These are phyloP conservation scores for California macrophylla DNA, from an alignment of 441 rosid species.

Conservation along the genomic window DNA sequence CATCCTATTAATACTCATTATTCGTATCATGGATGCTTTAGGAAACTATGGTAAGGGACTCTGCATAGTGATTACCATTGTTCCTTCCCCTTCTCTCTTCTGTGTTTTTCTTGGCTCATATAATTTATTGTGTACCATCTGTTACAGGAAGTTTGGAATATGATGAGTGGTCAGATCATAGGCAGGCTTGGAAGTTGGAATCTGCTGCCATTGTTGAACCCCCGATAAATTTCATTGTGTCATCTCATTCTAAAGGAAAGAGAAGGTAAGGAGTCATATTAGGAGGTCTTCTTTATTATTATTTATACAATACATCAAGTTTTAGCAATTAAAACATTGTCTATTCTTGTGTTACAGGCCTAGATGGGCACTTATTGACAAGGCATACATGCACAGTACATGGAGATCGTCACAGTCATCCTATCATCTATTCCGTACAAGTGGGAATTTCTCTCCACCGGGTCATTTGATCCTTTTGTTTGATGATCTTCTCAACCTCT, in stretches of 20 bases:
- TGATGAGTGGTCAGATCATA: slow-evolving; percentile 96
- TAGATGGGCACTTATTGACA: slow-evolving; percentile 95
- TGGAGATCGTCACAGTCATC: slow-evolving; percentile 99
- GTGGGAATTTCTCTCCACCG: slow-evolving; percentile 69
- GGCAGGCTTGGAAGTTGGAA: slow-evolving; percentile 99
- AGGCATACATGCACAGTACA: slow-evolving; percentile 90
- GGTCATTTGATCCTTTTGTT: slow-evolving; percentile 56
- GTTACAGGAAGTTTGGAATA: slow-evolving; percentile 85
- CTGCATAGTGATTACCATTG: slow-evolving; percentile 6
- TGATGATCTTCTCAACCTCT: slow-evolving; percentile 81
- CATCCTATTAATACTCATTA: slow-evolving; percentile 75
- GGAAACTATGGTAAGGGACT: slow-evolving; percentile 78
- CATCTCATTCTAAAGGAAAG: slow-evolving; percentile 80
- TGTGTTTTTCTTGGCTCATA: slow-evolving; percentile 2
- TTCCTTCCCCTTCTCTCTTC: background rate
- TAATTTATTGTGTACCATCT: slow-evolving; percentile 14
- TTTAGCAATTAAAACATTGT: slow-evolving; percentile 14
- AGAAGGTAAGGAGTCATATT: slow-evolving; percentile 49
- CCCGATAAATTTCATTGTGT: slow-evolving; percentile 80
- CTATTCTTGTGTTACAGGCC: slow-evolving; percentile 51
- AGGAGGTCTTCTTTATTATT: slow-evolving; percentile 15
- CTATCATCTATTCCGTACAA: slow-evolving; percentile 74
- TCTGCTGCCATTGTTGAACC: slow-evolving; percentile 96
- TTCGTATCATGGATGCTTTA: slow-evolving; percentile 93
- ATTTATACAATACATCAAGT: slow-evolving; percentile 9